Evolutionary conservation across 805 yeast genomes (phyloP).

Genomic region (Sugiyamaella marilandica): DNA sequence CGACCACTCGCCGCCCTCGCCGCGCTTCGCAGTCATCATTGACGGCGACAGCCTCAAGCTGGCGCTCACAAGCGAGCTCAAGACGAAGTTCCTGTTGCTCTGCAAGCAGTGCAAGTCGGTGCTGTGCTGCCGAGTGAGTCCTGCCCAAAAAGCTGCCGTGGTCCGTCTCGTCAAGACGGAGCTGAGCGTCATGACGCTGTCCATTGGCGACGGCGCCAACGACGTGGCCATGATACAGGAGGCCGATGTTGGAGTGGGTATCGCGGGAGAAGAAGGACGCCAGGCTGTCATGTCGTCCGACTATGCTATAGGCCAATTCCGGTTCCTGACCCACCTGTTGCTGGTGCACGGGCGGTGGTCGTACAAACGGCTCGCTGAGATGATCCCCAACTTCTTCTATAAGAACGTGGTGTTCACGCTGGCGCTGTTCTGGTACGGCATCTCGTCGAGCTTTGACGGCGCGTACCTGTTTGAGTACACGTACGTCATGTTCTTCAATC

Average conservation of each 20-base stretch:
- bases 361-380: slow-evolving; percentile 66
- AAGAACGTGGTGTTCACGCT: slow-evolving; percentile 72
- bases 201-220: slow-evolving; percentile 84
- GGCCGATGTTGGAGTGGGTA: slow-evolving; percentile 80
- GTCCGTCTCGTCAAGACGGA: slow-evolving; percentile 63
- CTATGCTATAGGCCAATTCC: slow-evolving; percentile 76
- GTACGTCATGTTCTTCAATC: slow-evolving; percentile 70
- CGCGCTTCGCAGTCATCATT: slow-evolving; percentile 57
- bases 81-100: slow-evolving; percentile 57
- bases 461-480: slow-evolving; percentile 75
- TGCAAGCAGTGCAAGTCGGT: slow-evolving; percentile 78
- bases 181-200: slow-evolving; percentile 70
- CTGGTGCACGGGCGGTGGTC: slow-evolving; percentile 83
- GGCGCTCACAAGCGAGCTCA: slow-evolving; percentile 43
- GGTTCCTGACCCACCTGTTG: slow-evolving; percentile 59
- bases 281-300: slow-evolving; percentile 87
- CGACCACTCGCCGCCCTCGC: slow-evolving; percentile 62
- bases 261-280: slow-evolving; percentile 84
- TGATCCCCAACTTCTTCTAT: slow-evolving; percentile 78
- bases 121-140: slow-evolving; percentile 79
- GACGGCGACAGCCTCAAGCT: slow-evolving; percentile 66
- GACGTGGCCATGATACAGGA: slow-evolving; percentile 88
- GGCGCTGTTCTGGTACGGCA: slow-evolving; percentile 75
- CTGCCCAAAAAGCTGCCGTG: slow-evolving; percentile 76
- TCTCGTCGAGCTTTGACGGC: slow-evolving; percentile 66